Evolutionary conservation across 2,329 filamentous ascomycete species (phyloP).

Genomic region (Beauveria medogensis): DNA sequence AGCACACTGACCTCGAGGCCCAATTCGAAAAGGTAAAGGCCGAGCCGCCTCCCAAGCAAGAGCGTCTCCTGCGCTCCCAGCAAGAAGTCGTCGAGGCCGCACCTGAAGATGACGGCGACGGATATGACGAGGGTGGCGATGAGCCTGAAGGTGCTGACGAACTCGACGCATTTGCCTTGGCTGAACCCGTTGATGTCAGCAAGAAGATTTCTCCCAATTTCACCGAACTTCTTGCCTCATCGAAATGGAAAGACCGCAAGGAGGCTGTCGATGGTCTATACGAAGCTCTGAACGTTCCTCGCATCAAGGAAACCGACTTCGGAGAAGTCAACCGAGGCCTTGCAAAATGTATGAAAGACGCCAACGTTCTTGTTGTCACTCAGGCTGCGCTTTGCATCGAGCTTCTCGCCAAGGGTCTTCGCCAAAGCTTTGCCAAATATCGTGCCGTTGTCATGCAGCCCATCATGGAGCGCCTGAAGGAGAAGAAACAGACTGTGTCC

Average conservation of each 20-base stretch:
- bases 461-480: constrained; percentile 92
- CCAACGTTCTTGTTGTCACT: constrained; percentile 90
- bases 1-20: constrained; percentile 88
- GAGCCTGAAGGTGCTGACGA: constrained; percentile 52
- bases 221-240: constrained; percentile 72
- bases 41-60: constrained; percentile 80
- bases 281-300: constrained; percentile 69
- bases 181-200: constrained; percentile 80
- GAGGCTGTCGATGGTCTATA: constrained; percentile 82
- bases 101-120: constrained; percentile 46
- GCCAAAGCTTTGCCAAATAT: constrained; percentile 71
- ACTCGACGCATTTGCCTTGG: constrained; percentile 72
- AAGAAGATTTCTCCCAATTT: constrained; percentile 77
- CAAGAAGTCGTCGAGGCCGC: constrained; percentile 74
- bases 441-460: constrained; percentile 72
- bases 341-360: constrained; percentile 98
- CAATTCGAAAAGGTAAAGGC: constrained; percentile 90
- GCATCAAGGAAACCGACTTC: constrained; percentile 86
- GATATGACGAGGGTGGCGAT: constrained; percentile 49
- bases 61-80: constrained; percentile 79
- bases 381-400: constrained; percentile 92
- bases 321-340: constrained; percentile 74
- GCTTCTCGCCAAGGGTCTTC: constrained; percentile 75
- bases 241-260: constrained; percentile 98
- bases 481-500: constrained; percentile 85